Evolutionary conservation across 169 alveolate genomes (phyloP).

Genomic region (Ichthyophthirius multifiliis): DNA sequence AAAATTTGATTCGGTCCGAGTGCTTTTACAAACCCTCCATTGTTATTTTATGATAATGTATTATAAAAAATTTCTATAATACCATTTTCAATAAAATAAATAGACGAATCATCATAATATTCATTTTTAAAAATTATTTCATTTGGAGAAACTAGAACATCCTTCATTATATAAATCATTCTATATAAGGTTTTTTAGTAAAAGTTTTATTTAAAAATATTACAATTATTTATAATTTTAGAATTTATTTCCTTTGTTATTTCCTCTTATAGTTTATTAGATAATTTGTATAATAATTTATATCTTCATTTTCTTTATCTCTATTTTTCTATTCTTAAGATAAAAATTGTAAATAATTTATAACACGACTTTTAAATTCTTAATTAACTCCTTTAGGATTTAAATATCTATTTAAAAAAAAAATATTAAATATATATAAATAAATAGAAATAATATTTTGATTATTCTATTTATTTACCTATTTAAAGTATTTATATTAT

Average conservation of each 20-base stretch:
- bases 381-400: background rate
- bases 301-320: background rate
- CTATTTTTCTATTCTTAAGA: background rate
- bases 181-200: background rate
- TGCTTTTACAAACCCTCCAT: background rate
- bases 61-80: background rate
- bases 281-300: background rate
- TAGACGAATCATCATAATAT: background rate
- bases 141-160: slow-evolving; percentile 1
- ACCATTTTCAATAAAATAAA: background rate
- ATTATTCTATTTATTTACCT: background rate
- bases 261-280: background rate
- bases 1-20: background rate
- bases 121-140: background rate
- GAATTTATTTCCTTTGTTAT: background rate
- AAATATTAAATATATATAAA: background rate
- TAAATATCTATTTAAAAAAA: background rate
- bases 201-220: background rate
- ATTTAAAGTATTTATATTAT: background rate
- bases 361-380: background rate
- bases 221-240: background rate
- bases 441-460: no score
- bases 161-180: background rate
- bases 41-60: background rate
- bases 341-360: background rate